Conservation (phyloP, 768 basidiomycete genomes). For the Suillus paluster region DNA sequence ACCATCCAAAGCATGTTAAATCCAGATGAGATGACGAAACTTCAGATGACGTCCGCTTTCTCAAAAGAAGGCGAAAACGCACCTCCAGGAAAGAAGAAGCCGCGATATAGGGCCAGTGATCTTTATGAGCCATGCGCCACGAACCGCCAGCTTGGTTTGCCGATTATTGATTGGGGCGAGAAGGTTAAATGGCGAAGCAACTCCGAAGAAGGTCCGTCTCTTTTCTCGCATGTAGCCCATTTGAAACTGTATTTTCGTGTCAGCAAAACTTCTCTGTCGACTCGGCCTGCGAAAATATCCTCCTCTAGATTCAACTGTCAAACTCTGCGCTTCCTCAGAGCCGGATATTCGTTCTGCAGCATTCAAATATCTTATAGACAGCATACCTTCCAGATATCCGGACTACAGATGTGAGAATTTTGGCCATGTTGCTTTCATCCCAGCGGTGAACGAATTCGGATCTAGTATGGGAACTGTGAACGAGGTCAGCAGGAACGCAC, state of each 20-base stretch:
- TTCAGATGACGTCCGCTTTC: conserved; percentile 76
- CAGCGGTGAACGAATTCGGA: conserved; percentile 62
- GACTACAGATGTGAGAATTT: conserved; percentile 62
- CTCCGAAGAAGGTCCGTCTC: conserved; percentile 80
- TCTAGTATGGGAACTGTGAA: conserved; percentile 60
- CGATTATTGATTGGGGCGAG: conserved; percentile 87
- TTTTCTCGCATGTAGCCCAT: background rate
- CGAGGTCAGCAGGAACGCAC: conserved; percentile 51
- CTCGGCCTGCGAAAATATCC: conserved; percentile 75
- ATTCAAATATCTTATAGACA: conserved; percentile 82
- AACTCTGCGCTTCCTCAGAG: conserved; percentile 66
- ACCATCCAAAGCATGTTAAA: conserved; percentile 71
- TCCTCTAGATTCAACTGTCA: conserved; percentile 64
- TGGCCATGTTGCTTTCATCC: conserved; percentile 73
- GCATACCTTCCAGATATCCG: conserved; percentile 62
- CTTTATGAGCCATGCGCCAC: conserved; percentile 85
- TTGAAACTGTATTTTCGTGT: background rate
- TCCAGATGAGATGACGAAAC: conserved; percentile 56
- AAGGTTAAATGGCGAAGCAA: conserved; percentile 76
- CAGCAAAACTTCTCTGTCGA: conserved; percentile 81
- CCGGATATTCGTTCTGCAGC: conserved; percentile 58
- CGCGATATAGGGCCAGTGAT: conserved; percentile 66
- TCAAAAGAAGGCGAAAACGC: conserved; percentile 51
- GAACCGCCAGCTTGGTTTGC: conserved; percentile 74
- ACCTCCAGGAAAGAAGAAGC: conserved; percentile 38